Conservation (phyloP, 1,284 basidiomycete genomes). For the Leccinum subfulvum region DNA sequence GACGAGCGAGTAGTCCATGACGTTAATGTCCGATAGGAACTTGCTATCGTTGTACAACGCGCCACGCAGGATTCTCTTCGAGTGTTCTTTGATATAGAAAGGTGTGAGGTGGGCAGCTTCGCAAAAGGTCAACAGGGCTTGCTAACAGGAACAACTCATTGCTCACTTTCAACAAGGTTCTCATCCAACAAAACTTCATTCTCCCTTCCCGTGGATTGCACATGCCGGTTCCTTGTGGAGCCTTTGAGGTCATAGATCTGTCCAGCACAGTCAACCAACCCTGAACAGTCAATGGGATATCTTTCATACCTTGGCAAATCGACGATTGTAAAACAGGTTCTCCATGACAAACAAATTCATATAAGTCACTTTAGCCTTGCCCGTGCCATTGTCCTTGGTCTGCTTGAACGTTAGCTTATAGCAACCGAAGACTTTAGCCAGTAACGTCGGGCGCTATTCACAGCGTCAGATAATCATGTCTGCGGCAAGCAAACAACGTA, state of each 20-base stretch:
- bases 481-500: constrained; percentile 37
- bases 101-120: constrained; percentile 73
- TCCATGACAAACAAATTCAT: constrained; percentile 99
- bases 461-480: constrained; percentile 5
- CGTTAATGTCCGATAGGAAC: constrained; percentile 93
- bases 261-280: constrained; percentile 5
- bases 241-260: constrained; percentile 96
- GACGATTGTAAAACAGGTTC: constrained; percentile 92
- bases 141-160: neutral
- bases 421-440: constrained; percentile 97
- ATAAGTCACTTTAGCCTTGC: constrained; percentile 77
- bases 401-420: constrained; percentile 95
- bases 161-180: constrained; percentile 81
- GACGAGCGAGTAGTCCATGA: constrained; percentile 99
- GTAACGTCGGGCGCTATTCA: constrained; percentile 82
- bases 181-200: constrained; percentile 95
- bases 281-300: neutral
- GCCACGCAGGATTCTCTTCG: constrained; percentile 88
- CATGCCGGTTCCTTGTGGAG: constrained; percentile 87
- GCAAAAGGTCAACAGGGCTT: constrained; percentile 14
- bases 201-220: constrained; percentile 85
- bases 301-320: constrained; percentile 74
- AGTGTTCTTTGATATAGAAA: constrained; percentile 93
- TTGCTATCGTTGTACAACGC: constrained; percentile 93
- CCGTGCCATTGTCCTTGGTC: constrained; percentile 60